These are phyloP conservation scores for Melampsora larici-populina DNA, from an alignment of 1,284 basidiomycete species.

Conservation along the genomic window DNA sequence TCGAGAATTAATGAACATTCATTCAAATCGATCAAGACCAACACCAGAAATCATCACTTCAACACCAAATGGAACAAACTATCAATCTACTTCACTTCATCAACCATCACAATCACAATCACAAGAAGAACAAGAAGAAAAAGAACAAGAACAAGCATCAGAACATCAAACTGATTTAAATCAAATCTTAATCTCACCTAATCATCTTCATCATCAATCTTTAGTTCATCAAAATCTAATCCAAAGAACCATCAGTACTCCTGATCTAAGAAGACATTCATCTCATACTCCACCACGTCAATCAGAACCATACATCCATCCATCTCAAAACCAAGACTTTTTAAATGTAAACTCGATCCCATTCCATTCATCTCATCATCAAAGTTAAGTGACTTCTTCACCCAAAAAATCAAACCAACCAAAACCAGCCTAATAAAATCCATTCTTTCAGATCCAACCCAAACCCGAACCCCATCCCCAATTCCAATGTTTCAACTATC, in stretches of 20 bases:
- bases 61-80: background rate
- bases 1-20: too few species aligned
- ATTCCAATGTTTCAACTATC: background rate
- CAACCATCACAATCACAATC: background rate
- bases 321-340: background rate
- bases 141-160: background rate
- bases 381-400: background rate
- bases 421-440: too few species aligned
- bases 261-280: background rate
- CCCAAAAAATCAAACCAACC: background rate
- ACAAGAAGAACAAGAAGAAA: background rate
- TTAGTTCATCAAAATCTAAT: background rate
- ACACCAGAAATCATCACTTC: constrained; percentile 39
- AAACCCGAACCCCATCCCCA: background rate
- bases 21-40: background rate
- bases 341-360: background rate
- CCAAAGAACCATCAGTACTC: background rate
- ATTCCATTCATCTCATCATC: background rate
- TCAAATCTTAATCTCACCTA: constrained; percentile 1
- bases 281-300: background rate
- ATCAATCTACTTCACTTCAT: background rate
- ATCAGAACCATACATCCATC: background rate
- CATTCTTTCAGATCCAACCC: background rate
- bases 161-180: background rate
- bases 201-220: background rate